phyloP scores from a whole-genome alignment of 2,329 filamentous ascomycete species.

The Monascus ruber region DNA sequence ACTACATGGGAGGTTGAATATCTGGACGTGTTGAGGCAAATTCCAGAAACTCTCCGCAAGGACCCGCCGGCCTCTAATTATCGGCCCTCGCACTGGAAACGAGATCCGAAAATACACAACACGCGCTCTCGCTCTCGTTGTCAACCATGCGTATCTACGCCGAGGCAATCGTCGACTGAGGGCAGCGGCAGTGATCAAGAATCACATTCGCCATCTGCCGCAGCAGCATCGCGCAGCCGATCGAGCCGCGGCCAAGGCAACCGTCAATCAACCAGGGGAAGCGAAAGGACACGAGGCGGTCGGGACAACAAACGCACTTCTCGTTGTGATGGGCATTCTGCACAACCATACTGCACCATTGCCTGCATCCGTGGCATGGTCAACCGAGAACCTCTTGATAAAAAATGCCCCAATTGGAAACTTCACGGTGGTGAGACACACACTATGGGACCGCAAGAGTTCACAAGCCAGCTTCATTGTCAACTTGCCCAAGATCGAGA shows the following conservation, averaged over 20 bases:
- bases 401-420: constrained; percentile 12
- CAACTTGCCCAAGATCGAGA: constrained; percentile 18
- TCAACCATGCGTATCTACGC: too few species aligned
- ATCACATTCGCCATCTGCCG: too few species aligned
- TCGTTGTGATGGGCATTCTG: constrained; percentile 6
- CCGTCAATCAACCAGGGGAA: too few species aligned
- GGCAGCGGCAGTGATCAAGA: too few species aligned
- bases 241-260: too few species aligned
- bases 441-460: constrained; percentile 5
- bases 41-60: constrained; percentile 6
- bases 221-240: too few species aligned
- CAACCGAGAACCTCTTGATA: constrained; percentile 9
- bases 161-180: too few species aligned
- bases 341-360: constrained; percentile 13
- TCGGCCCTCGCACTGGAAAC: background rate
- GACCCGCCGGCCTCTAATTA: constrained; percentile 2
- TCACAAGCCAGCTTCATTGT: constrained; percentile 12
- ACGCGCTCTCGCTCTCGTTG: too few species aligned
- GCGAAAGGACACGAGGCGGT: background rate
- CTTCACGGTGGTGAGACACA: constrained; percentile 12
- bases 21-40: constrained; percentile 5
- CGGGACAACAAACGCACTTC: constrained; percentile 1
- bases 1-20: constrained; percentile 8
- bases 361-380: constrained; percentile 14
- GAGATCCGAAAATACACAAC: too few species aligned